Percentiles rank a stretch among this genome's conserved stretches.
These are phyloP conservation scores for Colletotrichum cereale DNA, from an alignment of 2,329 filamentous ascomycete species.

Conservation along the genomic window DNA sequence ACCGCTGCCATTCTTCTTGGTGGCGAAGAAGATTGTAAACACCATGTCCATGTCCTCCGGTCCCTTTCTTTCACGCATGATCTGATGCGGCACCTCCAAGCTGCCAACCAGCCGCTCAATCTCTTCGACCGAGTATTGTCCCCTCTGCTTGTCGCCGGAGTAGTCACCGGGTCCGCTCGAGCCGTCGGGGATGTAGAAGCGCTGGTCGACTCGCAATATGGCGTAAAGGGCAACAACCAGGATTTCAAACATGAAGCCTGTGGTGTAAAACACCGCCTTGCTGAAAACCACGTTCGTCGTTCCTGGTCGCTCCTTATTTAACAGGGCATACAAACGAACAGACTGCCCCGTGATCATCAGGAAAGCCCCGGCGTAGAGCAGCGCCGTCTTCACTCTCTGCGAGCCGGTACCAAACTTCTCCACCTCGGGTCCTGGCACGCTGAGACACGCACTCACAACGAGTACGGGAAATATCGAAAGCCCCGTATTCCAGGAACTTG, in stretches of 20 bases:
- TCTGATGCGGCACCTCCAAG: constrained; percentile 39
- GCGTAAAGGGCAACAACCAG: constrained; percentile 46
- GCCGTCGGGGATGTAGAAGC: constrained; percentile 49
- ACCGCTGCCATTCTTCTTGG: background rate
- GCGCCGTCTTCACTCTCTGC: constrained; percentile 46
- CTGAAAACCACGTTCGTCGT: constrained; percentile 47
- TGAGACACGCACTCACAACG: constrained; percentile 43
- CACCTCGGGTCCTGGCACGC: constrained; percentile 46
- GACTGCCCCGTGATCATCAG: constrained; percentile 42
- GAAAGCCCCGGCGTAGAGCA: constrained; percentile 44
- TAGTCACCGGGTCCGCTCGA: constrained; percentile 46
- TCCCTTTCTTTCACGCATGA: constrained; percentile 36
- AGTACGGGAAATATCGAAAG: constrained; percentile 44
- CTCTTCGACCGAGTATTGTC: constrained; percentile 34
- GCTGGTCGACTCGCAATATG: constrained; percentile 46
- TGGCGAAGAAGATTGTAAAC: constrained; percentile 38
- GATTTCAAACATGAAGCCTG: constrained; percentile 50
- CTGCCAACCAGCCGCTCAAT: constrained; percentile 39
- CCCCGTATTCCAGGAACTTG: constrained; percentile 43
- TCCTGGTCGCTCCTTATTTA: constrained; percentile 43
- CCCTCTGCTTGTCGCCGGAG: constrained; percentile 34
- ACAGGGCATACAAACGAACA: constrained; percentile 45
- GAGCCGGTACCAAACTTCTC: constrained; percentile 51
- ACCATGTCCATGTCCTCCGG: constrained; percentile 33
- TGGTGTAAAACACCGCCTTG: constrained; percentile 52